These are phyloP conservation scores for Psilocybe sp. DNA, from an alignment of 768 basidiomycete species.

Conservation along the genomic window DNA sequence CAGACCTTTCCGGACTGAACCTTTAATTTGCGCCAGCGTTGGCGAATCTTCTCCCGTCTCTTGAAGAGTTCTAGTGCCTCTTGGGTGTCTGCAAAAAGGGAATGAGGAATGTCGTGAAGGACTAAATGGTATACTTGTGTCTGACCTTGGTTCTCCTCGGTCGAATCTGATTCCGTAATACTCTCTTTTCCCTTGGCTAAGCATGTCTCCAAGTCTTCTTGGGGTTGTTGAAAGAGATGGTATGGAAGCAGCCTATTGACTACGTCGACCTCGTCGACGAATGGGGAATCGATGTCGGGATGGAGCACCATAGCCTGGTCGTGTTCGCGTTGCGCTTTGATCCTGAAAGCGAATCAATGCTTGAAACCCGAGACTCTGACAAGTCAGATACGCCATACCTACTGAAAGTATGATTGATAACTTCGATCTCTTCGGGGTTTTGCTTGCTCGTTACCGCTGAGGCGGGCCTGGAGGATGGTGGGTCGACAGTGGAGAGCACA, in stretches of 20 bases:
- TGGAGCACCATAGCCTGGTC: constrained; percentile 62
- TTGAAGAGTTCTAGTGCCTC: constrained; percentile 67
- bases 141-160: constrained; percentile 52
- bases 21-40: constrained; percentile 55
- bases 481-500: constrained; percentile 6
- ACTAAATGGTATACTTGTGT: not conserved
- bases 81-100: constrained; percentile 51
- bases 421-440: constrained; percentile 49
- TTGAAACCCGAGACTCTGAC: not conserved
- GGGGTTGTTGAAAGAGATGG: constrained; percentile 76
- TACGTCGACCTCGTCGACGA: constrained; percentile 57
- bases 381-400: constrained; percentile 30
- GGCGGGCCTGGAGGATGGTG: constrained; percentile 4
- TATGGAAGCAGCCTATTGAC: constrained; percentile 76
- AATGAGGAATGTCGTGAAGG: constrained; percentile 6
- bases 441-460: constrained; percentile 22
- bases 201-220: constrained; percentile 50
- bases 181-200: constrained; percentile 63
- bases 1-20: constrained; percentile 54
- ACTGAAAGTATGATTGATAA: constrained; percentile 41
- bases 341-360: constrained; percentile 30
- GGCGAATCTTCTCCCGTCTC: constrained; percentile 51
- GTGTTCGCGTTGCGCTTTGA: constrained; percentile 50
- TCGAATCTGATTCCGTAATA: constrained; percentile 41
- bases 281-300: constrained; percentile 72